Evolutionary conservation across 2,329 filamentous ascomycete genomes (phyloP).

Genomic region (Emmonsiellopsis sp.): DNA sequence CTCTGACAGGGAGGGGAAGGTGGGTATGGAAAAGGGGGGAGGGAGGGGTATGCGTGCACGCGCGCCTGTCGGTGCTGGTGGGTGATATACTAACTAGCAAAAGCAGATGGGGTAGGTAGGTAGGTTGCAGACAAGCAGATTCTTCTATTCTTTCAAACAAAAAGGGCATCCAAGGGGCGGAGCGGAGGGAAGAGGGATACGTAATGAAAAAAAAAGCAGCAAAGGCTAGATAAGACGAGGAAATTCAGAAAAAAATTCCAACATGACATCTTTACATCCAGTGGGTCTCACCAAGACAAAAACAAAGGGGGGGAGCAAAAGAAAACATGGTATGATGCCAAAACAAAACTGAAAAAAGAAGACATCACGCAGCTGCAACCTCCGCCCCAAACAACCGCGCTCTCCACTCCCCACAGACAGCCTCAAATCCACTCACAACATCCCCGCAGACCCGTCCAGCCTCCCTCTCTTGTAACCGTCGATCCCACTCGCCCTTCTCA

Average conservation of each 20-base stretch:
- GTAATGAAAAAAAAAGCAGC: not conserved
- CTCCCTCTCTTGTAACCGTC: conserved; percentile 64
- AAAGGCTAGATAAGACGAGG: not conserved
- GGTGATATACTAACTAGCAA: no score
- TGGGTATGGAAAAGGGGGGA: no score
- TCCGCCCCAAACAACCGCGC: conserved; percentile 55
- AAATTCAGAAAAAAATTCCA: not conserved
- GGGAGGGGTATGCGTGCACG: no score
- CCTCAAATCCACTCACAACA: conserved; percentile 86
- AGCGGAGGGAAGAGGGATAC: not conserved
- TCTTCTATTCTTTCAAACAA: no score
- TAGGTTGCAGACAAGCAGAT: no score
- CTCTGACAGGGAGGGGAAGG: no score
- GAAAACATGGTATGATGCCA: not conserved
- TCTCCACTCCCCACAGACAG: conserved; percentile 78
- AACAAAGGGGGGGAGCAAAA: not conserved
- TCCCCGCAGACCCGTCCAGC: conserved; percentile 77
- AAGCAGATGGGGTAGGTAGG: no score
- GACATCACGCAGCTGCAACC: conserved; percentile 17
- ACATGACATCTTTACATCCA: not conserved
- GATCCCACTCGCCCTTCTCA: conserved; percentile 72
- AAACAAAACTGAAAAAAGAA: not conserved
- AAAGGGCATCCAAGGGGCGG: not conserved
- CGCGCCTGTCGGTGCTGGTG: no score
- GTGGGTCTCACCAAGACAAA: not conserved